Percentiles rank a stretch among this genome's conserved stretches.
phyloP scores from a whole-genome alignment of 139 green algal genomes.

The Diplosphaera chodatii region DNA sequence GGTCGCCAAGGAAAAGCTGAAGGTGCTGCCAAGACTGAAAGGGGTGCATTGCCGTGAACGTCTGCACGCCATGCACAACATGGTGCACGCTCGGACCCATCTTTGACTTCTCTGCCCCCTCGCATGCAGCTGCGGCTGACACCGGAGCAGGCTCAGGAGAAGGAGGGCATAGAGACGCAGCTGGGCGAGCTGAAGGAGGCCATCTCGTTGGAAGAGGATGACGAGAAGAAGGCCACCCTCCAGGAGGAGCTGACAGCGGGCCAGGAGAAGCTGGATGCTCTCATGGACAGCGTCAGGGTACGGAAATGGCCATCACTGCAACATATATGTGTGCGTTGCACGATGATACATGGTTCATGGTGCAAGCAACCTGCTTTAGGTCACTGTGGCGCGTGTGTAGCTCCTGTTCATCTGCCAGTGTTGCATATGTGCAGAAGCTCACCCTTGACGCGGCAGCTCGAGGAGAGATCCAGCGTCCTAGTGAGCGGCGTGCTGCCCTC shows the following conservation, averaged over 20 bases:
- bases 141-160: slow-evolving; percentile 52
- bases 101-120: no score
- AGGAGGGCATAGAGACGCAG: slow-evolving; percentile 25
- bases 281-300: slow-evolving; percentile 45
- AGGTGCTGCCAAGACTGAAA: no score
- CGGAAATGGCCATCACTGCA: neutral
- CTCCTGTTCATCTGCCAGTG: neutral
- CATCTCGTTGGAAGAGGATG: slow-evolving; percentile 35
- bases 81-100: no score
- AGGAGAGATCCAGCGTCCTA: slow-evolving; percentile 15
- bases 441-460: slow-evolving; percentile 11
- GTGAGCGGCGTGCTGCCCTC: slow-evolving; percentile 6
- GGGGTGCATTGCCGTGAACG: no score
- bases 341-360: no score
- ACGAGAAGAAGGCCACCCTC: slow-evolving; percentile 25
- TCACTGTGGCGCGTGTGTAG: no score
- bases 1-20: slow-evolving; percentile 53
- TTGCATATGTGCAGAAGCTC: slow-evolving; percentile 5
- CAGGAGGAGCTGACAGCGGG: slow-evolving; percentile 18
- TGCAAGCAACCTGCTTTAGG: neutral
- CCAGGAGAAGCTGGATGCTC: slow-evolving; percentile 25
- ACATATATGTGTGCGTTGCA: no score
- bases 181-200: slow-evolving; percentile 39
- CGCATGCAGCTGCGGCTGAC: slow-evolving; percentile 55
- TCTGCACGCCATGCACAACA: no score